Percentiles rank a stretch among this genome's conserved stretches.
Conservation (phyloP, 257 asterid species). For the Lantana camara region DNA sequence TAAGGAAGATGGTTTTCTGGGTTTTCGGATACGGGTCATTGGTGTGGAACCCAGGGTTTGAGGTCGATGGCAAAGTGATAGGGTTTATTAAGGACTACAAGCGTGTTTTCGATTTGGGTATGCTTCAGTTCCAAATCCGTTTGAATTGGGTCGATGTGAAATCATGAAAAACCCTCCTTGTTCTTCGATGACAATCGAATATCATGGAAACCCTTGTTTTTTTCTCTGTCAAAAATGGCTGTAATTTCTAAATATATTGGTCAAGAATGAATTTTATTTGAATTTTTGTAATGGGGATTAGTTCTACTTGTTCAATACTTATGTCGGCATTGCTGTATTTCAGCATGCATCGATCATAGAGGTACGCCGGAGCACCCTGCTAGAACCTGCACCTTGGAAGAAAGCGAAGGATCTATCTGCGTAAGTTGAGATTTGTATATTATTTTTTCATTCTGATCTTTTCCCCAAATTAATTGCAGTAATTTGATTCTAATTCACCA, state of each 20-base stretch:
- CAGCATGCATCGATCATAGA: constrained; percentile 97
- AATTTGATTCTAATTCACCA: background rate
- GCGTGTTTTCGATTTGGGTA: constrained; percentile 93
- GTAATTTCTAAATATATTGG: background rate
- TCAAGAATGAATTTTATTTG: too few relatives aligned
- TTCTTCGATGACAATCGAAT: background rate
- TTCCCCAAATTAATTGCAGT: background rate
- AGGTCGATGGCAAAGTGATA: constrained; percentile 75
- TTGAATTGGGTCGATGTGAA: too few relatives aligned
- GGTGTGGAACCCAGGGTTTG: constrained; percentile 97
- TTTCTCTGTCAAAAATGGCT: background rate
- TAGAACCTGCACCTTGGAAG: constrained; percentile 97
- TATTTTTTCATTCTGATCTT: background rate
- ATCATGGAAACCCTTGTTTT: background rate
- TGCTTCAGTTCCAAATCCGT: too few relatives aligned
- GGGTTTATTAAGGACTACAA: constrained; percentile 84
- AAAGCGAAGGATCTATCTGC: constrained; percentile 61
- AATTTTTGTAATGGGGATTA: background rate
- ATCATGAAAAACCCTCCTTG: background rate
- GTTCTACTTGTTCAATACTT: background rate
- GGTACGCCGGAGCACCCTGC: constrained; percentile 97
- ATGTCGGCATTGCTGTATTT: background rate
- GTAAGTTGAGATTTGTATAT: constrained; percentile 45
- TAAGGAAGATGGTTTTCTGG: constrained; percentile 81
- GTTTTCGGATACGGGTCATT: constrained; percentile 87